Conservation (phyloP, 345 rosid species). For the Pugionium cornutum region DNA sequence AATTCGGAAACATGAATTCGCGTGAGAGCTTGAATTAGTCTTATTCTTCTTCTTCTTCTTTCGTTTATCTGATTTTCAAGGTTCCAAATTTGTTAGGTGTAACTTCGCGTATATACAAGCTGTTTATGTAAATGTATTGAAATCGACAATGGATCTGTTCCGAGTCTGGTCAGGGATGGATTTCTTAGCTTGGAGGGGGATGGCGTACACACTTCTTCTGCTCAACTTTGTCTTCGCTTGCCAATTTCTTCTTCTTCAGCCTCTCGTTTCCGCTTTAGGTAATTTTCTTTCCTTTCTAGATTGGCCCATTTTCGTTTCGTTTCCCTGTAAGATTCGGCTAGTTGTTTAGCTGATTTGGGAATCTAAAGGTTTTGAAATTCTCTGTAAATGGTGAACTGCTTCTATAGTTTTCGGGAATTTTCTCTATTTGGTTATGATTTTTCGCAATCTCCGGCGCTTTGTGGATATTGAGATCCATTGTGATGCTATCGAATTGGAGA, state of each 20-base stretch:
- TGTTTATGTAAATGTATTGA: slow-evolving; percentile 26
- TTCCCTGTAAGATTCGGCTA: not conserved
- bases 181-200: slow-evolving; percentile 77
- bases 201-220: slow-evolving; percentile 55
- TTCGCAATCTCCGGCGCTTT: not conserved
- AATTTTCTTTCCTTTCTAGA: not conserved
- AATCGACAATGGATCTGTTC: slow-evolving; percentile 44
- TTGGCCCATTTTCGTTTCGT: not conserved
- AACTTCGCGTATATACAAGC: not conserved
- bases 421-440: slow-evolving; percentile 1
- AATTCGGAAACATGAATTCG: not conserved
- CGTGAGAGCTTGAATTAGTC: slow-evolving; percentile 15
- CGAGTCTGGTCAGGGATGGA: slow-evolving; percentile 50
- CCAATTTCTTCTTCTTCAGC: slow-evolving; percentile 85
- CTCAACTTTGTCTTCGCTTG: slow-evolving; percentile 77
- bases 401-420: not conserved
- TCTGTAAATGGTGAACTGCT: not conserved
- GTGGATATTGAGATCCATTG: not conserved
- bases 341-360: slow-evolving; percentile 28
- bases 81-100: slow-evolving; percentile 11
- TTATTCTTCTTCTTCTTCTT: slow-evolving; percentile 6
- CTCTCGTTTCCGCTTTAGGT: slow-evolving; percentile 90
- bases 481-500: slow-evolving; percentile 7
- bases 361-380: not conserved
- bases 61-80: not conserved